Base-by-base conservation (phyloP, 2,329 filamentous ascomycete genomes). In the Helminthosporium solani region DNA sequence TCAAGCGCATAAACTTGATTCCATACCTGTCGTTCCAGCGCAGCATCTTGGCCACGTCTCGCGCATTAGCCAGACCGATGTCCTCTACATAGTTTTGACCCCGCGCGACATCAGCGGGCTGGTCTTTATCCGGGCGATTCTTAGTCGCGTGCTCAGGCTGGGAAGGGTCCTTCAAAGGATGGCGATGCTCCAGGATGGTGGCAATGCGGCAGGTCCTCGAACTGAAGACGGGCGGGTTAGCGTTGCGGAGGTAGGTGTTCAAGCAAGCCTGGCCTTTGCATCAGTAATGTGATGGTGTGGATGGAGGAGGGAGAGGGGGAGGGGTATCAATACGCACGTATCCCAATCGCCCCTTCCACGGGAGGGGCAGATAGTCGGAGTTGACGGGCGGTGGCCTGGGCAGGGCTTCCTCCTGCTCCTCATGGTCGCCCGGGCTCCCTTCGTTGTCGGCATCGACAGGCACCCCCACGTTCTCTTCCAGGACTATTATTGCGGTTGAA, bases 11-110 rank as follows among this genome's bases (percentile, higher is more conserved):
- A 67, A 97, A 96, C 57, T 84, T 91, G 71, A 97, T 97, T 31
- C 86, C 85, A 54, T 92, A 96, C 56, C 83, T 87, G 54, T 95
- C 86, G 63, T 97, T 96, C 92, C 92, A 97, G 1, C 83, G 80
- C 7, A 96, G 63, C 82, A 96, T 89, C 69, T 95, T 95, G 46
- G 80, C 73, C 25, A 96, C 82, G 58, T 97, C 92, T 33, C 82
- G 79, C 1, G 88, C 87, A 68, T 97, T 97, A 14, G 87, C 83
- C 9, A 96, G 68, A 0, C 90, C 89, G 2, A 97, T 69, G 0
- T 80, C 77, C 66, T 96, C 83, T 0, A 96, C 83, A 54, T 86
- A 96, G 49, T 75, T 77, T 48, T 84, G 78, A 1, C 91, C 91
- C 3, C 83, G 78, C 23, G 78, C 78, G 2, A 83, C 60, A 50